Conservation (phyloP, 495 filamentous ascomycete species). For the Letharia columbiana region DNA sequence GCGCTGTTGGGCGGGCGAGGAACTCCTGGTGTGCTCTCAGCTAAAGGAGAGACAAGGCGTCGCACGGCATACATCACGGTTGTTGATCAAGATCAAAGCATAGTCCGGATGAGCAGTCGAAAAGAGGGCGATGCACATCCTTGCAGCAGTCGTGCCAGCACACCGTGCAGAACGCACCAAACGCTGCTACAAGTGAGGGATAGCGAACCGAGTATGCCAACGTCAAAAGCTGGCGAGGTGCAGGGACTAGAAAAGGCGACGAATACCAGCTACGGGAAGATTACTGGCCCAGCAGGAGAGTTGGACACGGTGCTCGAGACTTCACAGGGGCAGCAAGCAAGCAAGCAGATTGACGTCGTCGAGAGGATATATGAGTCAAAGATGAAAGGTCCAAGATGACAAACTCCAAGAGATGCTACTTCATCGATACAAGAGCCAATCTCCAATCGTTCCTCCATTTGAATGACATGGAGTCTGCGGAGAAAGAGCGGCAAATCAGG, state of each 20-base stretch:
- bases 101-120: constrained; percentile 88
- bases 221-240: neutral
- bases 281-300: neutral
- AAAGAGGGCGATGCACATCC: constrained; percentile 87
- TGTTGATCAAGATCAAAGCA: constrained; percentile 81
- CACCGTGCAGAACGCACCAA: neutral
- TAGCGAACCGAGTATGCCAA: neutral
- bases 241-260: neutral
- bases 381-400: neutral
- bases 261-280: neutral
- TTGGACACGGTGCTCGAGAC: neutral
- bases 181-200: neutral
- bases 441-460: neutral
- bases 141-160: constrained; percentile 19
- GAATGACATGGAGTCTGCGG: neutral
- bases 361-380: neutral
- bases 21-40: constrained; percentile 52
- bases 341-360: neutral
- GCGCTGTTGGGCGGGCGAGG: constrained; percentile 76
- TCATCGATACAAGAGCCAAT: neutral
- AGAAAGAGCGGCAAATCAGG: neutral
- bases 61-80: constrained; percentile 63
- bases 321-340: neutral
- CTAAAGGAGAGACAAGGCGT: constrained; percentile 1
- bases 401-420: neutral